phyloP scores from a whole-genome alignment of 1,139 yeast species.

The Candida sp. region DNA sequence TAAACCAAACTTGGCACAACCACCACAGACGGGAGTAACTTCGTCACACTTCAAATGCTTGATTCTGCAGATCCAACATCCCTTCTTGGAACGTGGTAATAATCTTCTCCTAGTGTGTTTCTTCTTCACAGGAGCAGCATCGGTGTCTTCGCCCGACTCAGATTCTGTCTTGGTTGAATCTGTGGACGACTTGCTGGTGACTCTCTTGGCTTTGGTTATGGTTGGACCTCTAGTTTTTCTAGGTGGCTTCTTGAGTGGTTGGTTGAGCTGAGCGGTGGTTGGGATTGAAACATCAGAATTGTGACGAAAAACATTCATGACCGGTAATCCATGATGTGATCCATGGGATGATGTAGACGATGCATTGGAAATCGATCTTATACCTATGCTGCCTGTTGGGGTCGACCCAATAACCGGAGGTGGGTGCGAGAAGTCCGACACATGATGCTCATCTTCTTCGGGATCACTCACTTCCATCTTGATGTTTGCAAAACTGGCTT shows the following conservation, averaged over 20 bases:
- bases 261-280: conserved; percentile 14
- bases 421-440: conserved; percentile 3
- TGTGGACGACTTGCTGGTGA: conserved; percentile 3
- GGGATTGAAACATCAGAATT: conserved; percentile 22
- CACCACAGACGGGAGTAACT: conserved; percentile 39
- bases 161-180: neutral
- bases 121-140: conserved; percentile 19
- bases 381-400: neutral
- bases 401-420: conserved; percentile 1
- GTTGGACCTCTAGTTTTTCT: conserved; percentile 1
- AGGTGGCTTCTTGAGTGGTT: neutral
- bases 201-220: neutral
- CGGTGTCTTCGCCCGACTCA: neutral
- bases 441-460: neutral
- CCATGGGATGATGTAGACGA: conserved; percentile 13
- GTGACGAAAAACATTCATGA: conserved; percentile 29
- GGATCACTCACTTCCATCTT: conserved; percentile 5
- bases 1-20: conserved; percentile 46
- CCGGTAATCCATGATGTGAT: conserved; percentile 10
- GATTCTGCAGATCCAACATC: conserved; percentile 56
- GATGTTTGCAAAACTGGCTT: conserved; percentile 2
- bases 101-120: conserved; percentile 47
- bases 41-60: conserved; percentile 56
- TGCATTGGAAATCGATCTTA: conserved; percentile 11
- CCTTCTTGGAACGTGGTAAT: conserved; percentile 47